Percentiles rank a stretch among this genome's conserved stretches.
phyloP scores from a whole-genome alignment of 2,329 filamentous ascomycete genomes.

The Xylaria sp. region DNA sequence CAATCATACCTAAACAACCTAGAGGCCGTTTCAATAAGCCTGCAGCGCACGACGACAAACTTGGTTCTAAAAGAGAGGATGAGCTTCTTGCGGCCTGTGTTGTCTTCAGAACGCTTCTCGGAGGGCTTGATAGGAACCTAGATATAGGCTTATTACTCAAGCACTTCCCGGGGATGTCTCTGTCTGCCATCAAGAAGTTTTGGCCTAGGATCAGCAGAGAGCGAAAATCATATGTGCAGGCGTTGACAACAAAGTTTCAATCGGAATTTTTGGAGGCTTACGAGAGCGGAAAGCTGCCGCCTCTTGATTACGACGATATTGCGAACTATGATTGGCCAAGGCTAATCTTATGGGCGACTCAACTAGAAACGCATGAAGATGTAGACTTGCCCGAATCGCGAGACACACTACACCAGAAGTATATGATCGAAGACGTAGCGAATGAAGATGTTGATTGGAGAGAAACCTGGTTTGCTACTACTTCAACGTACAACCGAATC shows the following conservation, averaged over 20 bases:
- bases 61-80: conserved; percentile 56
- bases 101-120: conserved; percentile 67
- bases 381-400: conserved; percentile 62
- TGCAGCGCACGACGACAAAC: conserved; percentile 46
- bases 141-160: conserved; percentile 70
- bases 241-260: conserved; percentile 72
- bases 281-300: conserved; percentile 67
- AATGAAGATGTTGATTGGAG: conserved; percentile 60
- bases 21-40: conserved; percentile 51
- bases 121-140: conserved; percentile 67
- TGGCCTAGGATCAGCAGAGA: conserved; percentile 66
- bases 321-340: conserved; percentile 74
- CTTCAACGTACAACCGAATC: conserved; percentile 68
- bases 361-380: conserved; percentile 59
- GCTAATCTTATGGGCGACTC: conserved; percentile 74
- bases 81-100: conserved; percentile 68
- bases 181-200: conserved; percentile 64
- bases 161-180: conserved; percentile 65
- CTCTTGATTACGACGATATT: conserved; percentile 72
- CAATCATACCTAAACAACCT: conserved; percentile 46
- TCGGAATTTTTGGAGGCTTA: conserved; percentile 74
- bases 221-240: conserved; percentile 64
- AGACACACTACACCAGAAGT: conserved; percentile 57
- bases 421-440: conserved; percentile 54
- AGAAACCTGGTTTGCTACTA: conserved; percentile 66